A percentile compares a stretch with the other conserved stretches of the same genome.
These are phyloP conservation scores for Penicillium angulare DNA, from an alignment of 495 filamentous ascomycete species.

Conservation along the genomic window DNA sequence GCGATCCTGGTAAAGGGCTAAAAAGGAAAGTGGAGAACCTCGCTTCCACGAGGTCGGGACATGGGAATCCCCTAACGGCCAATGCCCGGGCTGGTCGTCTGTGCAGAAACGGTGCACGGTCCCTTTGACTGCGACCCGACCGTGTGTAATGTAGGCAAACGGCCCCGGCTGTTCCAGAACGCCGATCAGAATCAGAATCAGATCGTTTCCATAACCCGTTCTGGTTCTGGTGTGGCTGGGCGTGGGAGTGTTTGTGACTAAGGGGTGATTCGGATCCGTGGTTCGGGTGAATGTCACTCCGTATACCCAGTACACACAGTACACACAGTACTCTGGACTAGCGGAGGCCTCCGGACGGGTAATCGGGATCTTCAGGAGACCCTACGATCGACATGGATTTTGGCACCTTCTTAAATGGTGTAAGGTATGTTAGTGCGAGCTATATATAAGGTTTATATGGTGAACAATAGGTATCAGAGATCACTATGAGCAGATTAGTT, in stretches of 20 bases:
- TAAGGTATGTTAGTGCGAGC: constrained; percentile 18
- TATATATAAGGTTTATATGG: no score
- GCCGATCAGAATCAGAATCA: constrained; percentile 32
- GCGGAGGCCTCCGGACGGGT: background rate
- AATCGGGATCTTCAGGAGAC: constrained; percentile 8
- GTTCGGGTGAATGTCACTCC: no score
- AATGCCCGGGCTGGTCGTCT: constrained; percentile 17
- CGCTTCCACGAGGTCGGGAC: constrained; percentile 31
- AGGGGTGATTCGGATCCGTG: no score
- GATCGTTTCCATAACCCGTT: no score
- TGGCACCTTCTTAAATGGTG: background rate
- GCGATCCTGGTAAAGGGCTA: constrained; percentile 21
- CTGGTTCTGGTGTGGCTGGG: no score
- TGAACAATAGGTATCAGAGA: no score
- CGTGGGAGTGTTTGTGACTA: no score
- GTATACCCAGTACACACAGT: no score
- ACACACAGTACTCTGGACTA: no score
- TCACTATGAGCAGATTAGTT: no score
- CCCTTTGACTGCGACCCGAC: background rate
- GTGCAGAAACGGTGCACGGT: constrained; percentile 28
- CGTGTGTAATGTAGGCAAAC: background rate
- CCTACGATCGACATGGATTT: constrained; percentile 1
- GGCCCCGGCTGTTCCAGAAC: constrained; percentile 23
- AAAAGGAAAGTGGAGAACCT: constrained; percentile 19
- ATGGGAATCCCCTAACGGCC: constrained; percentile 16